These are phyloP conservation scores for Claviceps spartinae DNA, from an alignment of 2,329 filamentous ascomycete genomes.

Conservation along the genomic window DNA sequence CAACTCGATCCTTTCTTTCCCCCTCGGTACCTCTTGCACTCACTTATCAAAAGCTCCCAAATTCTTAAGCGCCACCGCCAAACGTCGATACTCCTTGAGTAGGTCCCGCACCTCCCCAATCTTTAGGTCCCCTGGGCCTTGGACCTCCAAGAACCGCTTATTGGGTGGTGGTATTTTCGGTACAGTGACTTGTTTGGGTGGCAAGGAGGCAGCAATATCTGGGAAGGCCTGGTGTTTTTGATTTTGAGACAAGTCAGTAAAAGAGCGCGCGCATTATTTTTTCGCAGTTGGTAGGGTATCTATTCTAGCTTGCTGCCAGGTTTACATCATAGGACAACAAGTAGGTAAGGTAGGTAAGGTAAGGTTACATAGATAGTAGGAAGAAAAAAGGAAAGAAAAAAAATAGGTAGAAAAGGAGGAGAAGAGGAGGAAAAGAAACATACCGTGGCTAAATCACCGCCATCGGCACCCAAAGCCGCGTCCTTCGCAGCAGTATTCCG, in stretches of 20 bases:
- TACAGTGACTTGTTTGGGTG: slow-evolving; percentile 32
- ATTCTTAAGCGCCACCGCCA: slow-evolving; percentile 52
- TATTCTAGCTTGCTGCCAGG: too few species aligned
- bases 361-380: too few species aligned
- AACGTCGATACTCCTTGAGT: slow-evolving; percentile 58
- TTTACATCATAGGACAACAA: too few species aligned
- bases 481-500: slow-evolving; percentile 32
- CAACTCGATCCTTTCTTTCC: not conserved
- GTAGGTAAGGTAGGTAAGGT: not conserved
- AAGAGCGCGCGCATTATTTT: too few species aligned
- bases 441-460: slow-evolving; percentile 45
- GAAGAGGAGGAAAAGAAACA: slow-evolving; percentile 11
- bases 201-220: slow-evolving; percentile 40
- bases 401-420: not conserved
- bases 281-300: not conserved
- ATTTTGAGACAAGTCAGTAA: not conserved
- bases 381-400: not conserved
- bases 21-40: slow-evolving; percentile 7
- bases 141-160: slow-evolving; percentile 58
- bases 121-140: slow-evolving; percentile 55
- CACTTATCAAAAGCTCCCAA: slow-evolving; percentile 41
- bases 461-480: slow-evolving; percentile 29
- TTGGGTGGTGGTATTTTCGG: slow-evolving; percentile 52
- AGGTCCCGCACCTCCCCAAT: slow-evolving; percentile 62
- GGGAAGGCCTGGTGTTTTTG: slow-evolving; percentile 38